phyloP scores from a whole-genome alignment of 768 basidiomycete genomes.

The Amanita pallidorosea region DNA sequence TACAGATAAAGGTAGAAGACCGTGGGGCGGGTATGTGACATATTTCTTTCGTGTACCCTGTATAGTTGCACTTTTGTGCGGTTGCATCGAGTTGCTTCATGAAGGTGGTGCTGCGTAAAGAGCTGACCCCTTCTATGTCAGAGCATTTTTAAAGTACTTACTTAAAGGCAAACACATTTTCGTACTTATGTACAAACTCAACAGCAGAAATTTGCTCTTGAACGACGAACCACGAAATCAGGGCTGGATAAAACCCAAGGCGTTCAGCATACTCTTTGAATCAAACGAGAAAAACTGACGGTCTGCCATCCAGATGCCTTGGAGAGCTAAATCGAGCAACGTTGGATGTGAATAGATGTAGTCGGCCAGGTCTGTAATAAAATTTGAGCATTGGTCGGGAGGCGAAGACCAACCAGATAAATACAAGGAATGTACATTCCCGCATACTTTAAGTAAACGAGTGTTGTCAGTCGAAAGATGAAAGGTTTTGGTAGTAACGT shows the following conservation, averaged over 20 bases:
- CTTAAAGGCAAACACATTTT: conserved; percentile 61
- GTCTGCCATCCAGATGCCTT: conserved; percentile 66
- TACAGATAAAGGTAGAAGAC: conserved; percentile 56
- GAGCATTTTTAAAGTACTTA: conserved; percentile 17
- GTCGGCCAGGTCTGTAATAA: conserved; percentile 54
- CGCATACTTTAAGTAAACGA: neutral
- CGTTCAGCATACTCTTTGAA: neutral
- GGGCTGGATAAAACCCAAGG: conserved; percentile 23
- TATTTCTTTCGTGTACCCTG: conserved; percentile 26
- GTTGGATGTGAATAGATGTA: conserved; percentile 53
- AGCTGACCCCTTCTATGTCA: too few relatives aligned
- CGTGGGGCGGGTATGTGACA: conserved; percentile 55
- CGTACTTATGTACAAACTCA: conserved; percentile 59
- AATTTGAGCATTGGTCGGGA: neutral
- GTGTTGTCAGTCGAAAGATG: neutral
- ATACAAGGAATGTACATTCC: neutral
- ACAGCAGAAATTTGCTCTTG: conserved; percentile 18
- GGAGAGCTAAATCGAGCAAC: conserved; percentile 44
- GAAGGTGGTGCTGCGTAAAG: too few relatives aligned
- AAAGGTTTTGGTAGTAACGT: neutral
- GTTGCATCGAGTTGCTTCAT: too few relatives aligned
- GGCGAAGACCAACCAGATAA: neutral
- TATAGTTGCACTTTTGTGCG: too few relatives aligned
- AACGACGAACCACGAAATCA: conserved; percentile 51
- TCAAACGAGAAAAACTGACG: conserved; percentile 30